phyloP scores from a whole-genome alignment of 441 rosid species.

The Pelargonium myrrhifolium region DNA sequence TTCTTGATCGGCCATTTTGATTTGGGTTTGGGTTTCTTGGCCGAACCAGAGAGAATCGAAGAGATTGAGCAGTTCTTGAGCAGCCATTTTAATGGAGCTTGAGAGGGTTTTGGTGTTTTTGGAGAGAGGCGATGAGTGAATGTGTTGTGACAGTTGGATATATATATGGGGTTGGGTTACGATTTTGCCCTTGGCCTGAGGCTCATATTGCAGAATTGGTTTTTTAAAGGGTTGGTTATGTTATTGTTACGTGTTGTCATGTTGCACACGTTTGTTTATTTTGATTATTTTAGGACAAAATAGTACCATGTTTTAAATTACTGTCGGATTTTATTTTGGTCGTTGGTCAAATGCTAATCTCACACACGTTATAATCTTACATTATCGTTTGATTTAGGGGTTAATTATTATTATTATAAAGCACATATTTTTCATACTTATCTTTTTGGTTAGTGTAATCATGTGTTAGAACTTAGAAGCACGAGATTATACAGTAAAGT shows the following conservation, averaged over 20 bases:
- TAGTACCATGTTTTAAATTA: not conserved
- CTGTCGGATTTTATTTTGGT: not conserved
- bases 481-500: too few species aligned
- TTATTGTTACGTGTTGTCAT: not conserved
- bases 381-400: too few species aligned
- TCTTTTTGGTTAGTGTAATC: not conserved
- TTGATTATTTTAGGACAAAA: not conserved
- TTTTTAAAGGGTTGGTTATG: not conserved
- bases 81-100: slow-evolving; percentile 22
- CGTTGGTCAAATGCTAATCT: not conserved
- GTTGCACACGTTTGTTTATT: slow-evolving; percentile 4
- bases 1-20: not conserved
- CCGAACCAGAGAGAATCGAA: slow-evolving; percentile 44
- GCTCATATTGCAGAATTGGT: slow-evolving; percentile 18
- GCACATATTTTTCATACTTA: not conserved
- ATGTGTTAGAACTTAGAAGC: not conserved
- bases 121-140: not conserved
- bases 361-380: too few species aligned
- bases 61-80: slow-evolving; percentile 33
- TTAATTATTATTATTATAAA: too few species aligned
- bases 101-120: not conserved
- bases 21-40: slow-evolving; percentile 13
- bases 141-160: not conserved
- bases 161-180: not conserved
- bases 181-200: slow-evolving; percentile 16